Evolutionary conservation across 73 alveolate species (phyloP).

Genomic region (Tetrahymena borealis): DNA sequence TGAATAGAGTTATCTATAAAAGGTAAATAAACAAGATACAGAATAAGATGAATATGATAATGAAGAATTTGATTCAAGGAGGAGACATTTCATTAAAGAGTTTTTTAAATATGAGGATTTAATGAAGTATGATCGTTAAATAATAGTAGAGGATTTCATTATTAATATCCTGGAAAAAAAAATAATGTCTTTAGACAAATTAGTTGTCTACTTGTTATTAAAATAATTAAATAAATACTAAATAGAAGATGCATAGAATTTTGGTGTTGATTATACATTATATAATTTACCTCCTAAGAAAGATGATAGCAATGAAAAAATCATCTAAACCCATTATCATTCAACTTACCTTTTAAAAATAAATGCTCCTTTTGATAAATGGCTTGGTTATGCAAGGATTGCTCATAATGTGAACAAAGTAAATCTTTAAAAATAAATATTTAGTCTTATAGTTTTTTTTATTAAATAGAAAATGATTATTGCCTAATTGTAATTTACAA

Average conservation of each 20-base stretch:
- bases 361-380: not conserved
- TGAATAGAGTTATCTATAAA: too few relatives aligned
- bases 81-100: not conserved
- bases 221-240: not conserved
- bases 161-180: not conserved
- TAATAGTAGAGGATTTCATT: not conserved
- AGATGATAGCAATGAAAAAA: not conserved
- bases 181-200: not conserved
- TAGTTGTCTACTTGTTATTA: not conserved
- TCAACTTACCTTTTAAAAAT: not conserved
- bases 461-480: not conserved
- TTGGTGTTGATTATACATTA: not conserved
- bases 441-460: not conserved
- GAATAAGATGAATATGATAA: not conserved
- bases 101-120: not conserved
- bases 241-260: not conserved
- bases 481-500: not conserved
- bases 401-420: not conserved
- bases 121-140: not conserved
- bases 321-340: not conserved
- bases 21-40: not conserved
- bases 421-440: not conserved
- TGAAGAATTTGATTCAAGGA: not conserved
- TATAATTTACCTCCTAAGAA: not conserved
- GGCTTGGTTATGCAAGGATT: not conserved